A percentile compares a stretch with the other conserved stretches of the same genome.
These are phyloP conservation scores for Acarospora socialis DNA, from an alignment of 2,329 filamentous ascomycete genomes.

Conservation along the genomic window DNA sequence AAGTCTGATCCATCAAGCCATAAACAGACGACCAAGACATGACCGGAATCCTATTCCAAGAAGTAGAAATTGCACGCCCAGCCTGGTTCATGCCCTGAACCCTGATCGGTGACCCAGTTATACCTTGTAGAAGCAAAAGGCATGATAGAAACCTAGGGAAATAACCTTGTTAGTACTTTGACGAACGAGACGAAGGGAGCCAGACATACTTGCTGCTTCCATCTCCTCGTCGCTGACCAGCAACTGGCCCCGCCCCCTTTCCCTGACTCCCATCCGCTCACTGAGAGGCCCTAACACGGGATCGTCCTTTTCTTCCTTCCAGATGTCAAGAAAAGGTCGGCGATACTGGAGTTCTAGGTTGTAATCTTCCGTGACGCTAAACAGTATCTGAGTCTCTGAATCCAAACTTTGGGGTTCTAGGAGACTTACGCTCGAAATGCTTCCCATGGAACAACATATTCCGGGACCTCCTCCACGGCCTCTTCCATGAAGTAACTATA, in stretches of 20 bases:
- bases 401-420: background rate
- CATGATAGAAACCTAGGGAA: slow-evolving; percentile 58
- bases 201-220: slow-evolving; percentile 59
- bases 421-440: slow-evolving; percentile 62
- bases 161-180: slow-evolving; percentile 2
- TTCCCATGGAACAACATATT: slow-evolving; percentile 97
- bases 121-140: slow-evolving; percentile 95
- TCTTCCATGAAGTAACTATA: slow-evolving; percentile 95
- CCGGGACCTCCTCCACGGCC: slow-evolving; percentile 88
- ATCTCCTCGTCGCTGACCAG: slow-evolving; percentile 73
- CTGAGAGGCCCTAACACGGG: slow-evolving; percentile 66
- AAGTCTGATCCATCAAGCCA: too few species aligned
- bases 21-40: too few species aligned
- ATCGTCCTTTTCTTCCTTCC: slow-evolving; percentile 82
- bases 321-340: slow-evolving; percentile 79
- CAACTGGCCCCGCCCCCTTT: slow-evolving; percentile 49
- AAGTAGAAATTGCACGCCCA: too few species aligned
- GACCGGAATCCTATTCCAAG: too few species aligned
- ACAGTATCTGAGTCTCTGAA: background rate
- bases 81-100: too few species aligned
- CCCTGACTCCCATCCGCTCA: slow-evolving; percentile 89
- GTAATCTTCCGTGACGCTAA: slow-evolving; percentile 73
- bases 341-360: slow-evolving; percentile 93
- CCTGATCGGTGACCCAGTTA: too few species aligned
- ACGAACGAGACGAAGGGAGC: background rate